phyloP scores from a whole-genome alignment of 352 stramenopile species.

The Blastocystis sp. region DNA sequence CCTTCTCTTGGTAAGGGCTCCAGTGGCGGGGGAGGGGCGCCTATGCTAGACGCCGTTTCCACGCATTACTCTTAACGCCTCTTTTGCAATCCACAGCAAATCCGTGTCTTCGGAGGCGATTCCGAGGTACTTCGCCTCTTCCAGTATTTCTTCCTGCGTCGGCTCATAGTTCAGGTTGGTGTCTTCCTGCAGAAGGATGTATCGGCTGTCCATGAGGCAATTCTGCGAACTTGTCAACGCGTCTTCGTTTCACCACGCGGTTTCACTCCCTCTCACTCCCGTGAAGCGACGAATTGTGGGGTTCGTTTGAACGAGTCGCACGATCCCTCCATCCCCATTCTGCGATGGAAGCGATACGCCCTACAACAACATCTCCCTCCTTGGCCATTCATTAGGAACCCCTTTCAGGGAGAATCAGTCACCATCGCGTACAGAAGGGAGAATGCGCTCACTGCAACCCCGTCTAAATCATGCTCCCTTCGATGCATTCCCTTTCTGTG shows the following conservation, averaged over 20 bases:
- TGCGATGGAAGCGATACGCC: too few species aligned
- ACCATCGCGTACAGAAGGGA: too few species aligned
- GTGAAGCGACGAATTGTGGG: too few species aligned
- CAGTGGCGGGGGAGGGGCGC: conserved; percentile 53
- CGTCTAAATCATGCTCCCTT: too few species aligned
- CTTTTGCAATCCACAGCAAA: conserved; percentile 53
- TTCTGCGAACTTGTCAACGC: conserved; percentile 4
- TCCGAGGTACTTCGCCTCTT: conserved; percentile 44
- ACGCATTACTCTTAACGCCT: conserved; percentile 5
- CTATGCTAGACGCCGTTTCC: background rate
- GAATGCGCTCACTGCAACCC: too few species aligned
- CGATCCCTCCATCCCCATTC: too few species aligned
- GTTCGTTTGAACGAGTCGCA: too few species aligned
- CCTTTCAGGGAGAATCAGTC: too few species aligned
- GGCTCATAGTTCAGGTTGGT: conserved; percentile 42
- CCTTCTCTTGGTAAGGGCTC: conserved; percentile 32
- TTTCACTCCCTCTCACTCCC: background rate
- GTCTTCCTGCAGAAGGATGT: conserved; percentile 60
- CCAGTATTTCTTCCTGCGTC: conserved; percentile 38
- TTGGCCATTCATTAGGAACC: too few species aligned
- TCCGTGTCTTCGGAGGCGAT: conserved; percentile 11
- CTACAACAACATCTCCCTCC: too few species aligned
- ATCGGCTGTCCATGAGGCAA: conserved; percentile 39
- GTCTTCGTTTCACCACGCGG: background rate
- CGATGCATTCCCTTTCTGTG: too few species aligned